phyloP scores from a whole-genome alignment of 257 asterid genomes.

The Leptodermis oblonga region DNA sequence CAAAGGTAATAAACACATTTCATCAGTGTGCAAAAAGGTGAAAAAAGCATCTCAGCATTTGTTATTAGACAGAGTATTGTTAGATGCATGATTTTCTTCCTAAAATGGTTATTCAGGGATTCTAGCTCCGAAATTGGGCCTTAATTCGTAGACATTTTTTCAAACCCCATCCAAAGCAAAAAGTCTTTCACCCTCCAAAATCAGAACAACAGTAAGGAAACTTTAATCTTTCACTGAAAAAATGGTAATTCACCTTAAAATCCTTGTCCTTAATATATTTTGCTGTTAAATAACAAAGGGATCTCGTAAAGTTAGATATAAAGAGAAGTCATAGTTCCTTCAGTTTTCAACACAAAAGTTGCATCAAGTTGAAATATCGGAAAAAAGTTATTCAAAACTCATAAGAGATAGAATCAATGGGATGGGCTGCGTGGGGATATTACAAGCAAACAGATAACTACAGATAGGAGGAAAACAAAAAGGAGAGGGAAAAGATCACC shows the following conservation, averaged over 20 bases:
- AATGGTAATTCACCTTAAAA: slow-evolving; percentile 37
- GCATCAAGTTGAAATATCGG: too few relatives aligned
- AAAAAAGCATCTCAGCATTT: not conserved
- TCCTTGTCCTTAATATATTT: slow-evolving; percentile 32
- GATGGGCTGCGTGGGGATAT: too few relatives aligned
- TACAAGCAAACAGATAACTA: too few relatives aligned
- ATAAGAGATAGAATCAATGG: too few relatives aligned
- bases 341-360: too few relatives aligned
- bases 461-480: too few relatives aligned
- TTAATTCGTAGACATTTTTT: not conserved
- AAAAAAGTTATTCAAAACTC: too few relatives aligned
- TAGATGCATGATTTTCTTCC: not conserved
- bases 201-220: not conserved
- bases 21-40: not conserved
- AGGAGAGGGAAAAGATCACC: too few relatives aligned
- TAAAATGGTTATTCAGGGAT: not conserved
- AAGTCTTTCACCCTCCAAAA: not conserved
- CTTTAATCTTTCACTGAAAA: not conserved
- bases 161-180: not conserved
- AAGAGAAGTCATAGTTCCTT: too few relatives aligned
- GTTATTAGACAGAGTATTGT: not conserved
- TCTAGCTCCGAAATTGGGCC: not conserved
- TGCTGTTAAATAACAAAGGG: too few relatives aligned
- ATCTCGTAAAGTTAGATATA: too few relatives aligned
- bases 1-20: not conserved